phyloP scores from a whole-genome alignment of 257 asterid genomes.

The Eustoma russellianum region DNA sequence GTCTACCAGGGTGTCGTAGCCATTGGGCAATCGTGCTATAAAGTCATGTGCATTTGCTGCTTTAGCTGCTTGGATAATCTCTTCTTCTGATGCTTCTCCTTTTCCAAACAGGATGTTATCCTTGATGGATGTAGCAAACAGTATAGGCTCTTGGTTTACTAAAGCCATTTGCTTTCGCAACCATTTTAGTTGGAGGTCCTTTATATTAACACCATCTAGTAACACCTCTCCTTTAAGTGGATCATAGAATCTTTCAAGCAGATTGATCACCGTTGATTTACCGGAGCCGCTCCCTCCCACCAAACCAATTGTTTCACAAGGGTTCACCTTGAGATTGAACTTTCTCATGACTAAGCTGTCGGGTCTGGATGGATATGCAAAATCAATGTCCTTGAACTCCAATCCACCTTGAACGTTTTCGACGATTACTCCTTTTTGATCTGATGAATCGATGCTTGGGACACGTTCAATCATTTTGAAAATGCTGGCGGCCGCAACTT shows the following conservation, averaged over 20 bases:
- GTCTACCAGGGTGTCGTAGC: constrained; percentile 41
- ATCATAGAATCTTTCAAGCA: constrained; percentile 49
- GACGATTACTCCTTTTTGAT: constrained; percentile 6
- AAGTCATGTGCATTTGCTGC: constrained; percentile 46
- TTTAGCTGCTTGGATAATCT: constrained; percentile 26
- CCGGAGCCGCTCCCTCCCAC: constrained; percentile 25
- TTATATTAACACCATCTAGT: constrained; percentile 38
- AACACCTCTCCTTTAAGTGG: constrained; percentile 35
- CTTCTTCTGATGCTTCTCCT: constrained; percentile 33
- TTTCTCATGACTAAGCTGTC: constrained; percentile 10
- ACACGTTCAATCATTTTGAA: constrained; percentile 13
- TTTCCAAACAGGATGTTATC: constrained; percentile 38
- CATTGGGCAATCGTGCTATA: constrained; percentile 35
- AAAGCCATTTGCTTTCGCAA: constrained; percentile 41
- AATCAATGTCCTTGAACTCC: constrained; percentile 15
- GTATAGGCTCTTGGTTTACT: constrained; percentile 45
- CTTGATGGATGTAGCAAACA: constrained; percentile 42
- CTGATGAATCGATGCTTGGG: constrained; percentile 19
- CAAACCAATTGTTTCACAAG: constrained; percentile 16
- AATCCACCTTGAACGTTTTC: constrained; percentile 10
- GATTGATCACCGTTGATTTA: constrained; percentile 39
- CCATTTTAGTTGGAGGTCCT: constrained; percentile 39
- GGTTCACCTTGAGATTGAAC: constrained; percentile 11
- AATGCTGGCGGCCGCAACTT: constrained; percentile 15
- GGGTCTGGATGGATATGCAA: constrained; percentile 22